Evolutionary conservation across 257 asterid species (phyloP).

Genomic region (Solanum bulbocastanum): DNA sequence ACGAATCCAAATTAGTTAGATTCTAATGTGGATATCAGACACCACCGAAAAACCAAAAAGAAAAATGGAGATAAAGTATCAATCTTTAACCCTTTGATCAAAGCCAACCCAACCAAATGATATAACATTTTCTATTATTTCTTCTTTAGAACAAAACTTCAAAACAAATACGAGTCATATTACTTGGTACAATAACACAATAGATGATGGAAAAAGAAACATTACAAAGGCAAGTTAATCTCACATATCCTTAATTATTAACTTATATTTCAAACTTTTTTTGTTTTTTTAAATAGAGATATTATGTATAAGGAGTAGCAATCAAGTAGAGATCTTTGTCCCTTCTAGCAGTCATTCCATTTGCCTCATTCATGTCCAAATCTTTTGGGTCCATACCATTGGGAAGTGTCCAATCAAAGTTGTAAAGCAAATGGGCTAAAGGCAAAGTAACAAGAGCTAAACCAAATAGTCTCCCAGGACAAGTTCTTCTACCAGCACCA

Average conservation of each 20-base stretch:
- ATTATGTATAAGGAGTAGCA: not conserved
- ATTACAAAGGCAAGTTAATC: not conserved
- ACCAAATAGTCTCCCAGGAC: not conserved
- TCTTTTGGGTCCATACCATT: not conserved
- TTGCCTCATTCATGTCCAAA: not conserved
- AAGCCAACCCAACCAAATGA: not conserved
- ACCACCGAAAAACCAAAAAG: too few species aligned
- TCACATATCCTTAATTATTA: not conserved
- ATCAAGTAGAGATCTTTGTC: not conserved
- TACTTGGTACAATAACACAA: not conserved
- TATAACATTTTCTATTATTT: not conserved
- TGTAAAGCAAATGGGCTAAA: constrained; percentile 1
- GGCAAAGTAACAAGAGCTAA: not conserved
- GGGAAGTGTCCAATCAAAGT: constrained; percentile 8
- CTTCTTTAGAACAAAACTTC: not conserved
- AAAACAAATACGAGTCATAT: not conserved
- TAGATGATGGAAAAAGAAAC: not conserved
- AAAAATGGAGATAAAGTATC: not conserved
- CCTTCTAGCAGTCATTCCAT: not conserved
- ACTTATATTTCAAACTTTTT: not conserved
- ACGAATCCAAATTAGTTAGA: too few species aligned
- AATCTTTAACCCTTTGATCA: not conserved
- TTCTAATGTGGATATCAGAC: too few species aligned
- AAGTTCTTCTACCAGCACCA: constrained; percentile 9
- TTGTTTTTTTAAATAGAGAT: not conserved